These are phyloP conservation scores for Abelmoschus esculentus DNA, from an alignment of 345 rosid genomes.

Conservation along the genomic window DNA sequence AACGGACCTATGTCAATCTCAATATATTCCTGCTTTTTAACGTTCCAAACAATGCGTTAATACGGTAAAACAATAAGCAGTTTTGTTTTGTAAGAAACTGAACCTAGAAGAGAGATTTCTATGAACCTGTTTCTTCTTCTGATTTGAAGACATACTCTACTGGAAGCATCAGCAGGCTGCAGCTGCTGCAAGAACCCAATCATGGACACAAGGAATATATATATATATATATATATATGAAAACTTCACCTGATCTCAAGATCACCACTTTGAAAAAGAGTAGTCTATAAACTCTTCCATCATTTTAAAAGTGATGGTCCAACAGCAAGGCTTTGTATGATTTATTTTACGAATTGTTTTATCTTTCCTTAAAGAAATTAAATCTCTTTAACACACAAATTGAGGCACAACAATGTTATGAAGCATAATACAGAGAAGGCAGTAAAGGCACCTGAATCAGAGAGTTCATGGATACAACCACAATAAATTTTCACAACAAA, in stretches of 20 bases:
- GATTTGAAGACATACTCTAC: slow-evolving; percentile 26
- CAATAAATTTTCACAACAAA: slow-evolving; percentile 36
- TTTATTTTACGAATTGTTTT: slow-evolving; percentile 32
- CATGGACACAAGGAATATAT: slow-evolving; percentile 44
- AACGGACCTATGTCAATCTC: slow-evolving; percentile 39
- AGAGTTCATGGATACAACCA: slow-evolving; percentile 29
- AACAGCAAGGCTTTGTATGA: slow-evolving; percentile 38
- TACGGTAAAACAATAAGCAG: slow-evolving; percentile 15
- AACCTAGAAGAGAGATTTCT: slow-evolving; percentile 5
- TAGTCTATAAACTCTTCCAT: slow-evolving; percentile 32
- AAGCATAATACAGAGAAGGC: not conserved
- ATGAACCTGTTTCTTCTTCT: slow-evolving; percentile 33
- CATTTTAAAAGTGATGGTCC: slow-evolving; percentile 39
- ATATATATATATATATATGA: not conserved
- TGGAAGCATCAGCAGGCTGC: slow-evolving; percentile 33
- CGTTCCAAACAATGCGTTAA: slow-evolving; percentile 28
- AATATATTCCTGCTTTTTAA: slow-evolving; percentile 19
- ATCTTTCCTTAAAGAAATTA: slow-evolving; percentile 27
- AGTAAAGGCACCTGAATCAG: slow-evolving; percentile 33
- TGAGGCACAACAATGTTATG: slow-evolving; percentile 7
- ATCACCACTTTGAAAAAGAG: slow-evolving; percentile 40
- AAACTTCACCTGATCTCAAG: slow-evolving; percentile 37
- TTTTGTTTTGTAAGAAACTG: slow-evolving; percentile 2
- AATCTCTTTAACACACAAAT: slow-evolving; percentile 7
- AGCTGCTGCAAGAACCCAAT: slow-evolving; percentile 42